These are phyloP conservation scores for Trametes coccinea DNA, from an alignment of 768 basidiomycete genomes.

Conservation along the genomic window DNA sequence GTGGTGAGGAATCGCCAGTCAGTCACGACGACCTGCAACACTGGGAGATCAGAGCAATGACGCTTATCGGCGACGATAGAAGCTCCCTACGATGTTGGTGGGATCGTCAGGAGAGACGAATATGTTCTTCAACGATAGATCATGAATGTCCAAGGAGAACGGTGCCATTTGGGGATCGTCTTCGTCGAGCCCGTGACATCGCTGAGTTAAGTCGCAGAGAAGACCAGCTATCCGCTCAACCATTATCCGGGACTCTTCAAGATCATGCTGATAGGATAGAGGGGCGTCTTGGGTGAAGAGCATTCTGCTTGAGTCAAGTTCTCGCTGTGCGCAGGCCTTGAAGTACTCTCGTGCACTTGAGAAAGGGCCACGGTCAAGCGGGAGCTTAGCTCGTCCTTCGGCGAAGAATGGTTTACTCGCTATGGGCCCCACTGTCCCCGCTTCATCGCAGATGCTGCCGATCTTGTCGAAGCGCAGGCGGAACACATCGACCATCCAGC, in stretches of 20 bases:
- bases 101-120: slow-evolving; percentile 31
- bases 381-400: slow-evolving; percentile 31
- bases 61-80: not conserved
- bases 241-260: slow-evolving; percentile 31
- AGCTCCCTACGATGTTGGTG: slow-evolving; percentile 31
- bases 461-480: slow-evolving; percentile 30
- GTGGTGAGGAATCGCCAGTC: slow-evolving; percentile 34
- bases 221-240: slow-evolving; percentile 36
- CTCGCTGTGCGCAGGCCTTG: slow-evolving; percentile 37
- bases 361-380: slow-evolving; percentile 38
- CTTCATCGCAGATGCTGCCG: slow-evolving; percentile 28
- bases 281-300: slow-evolving; percentile 35
- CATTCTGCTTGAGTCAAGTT: slow-evolving; percentile 34
- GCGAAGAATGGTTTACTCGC: slow-evolving; percentile 31
- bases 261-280: slow-evolving; percentile 32
- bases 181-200: slow-evolving; percentile 35
- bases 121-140: slow-evolving; percentile 33
- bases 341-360: slow-evolving; percentile 33
- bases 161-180: slow-evolving; percentile 33
- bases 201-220: slow-evolving; percentile 30
- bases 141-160: slow-evolving; percentile 31
- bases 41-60: not conserved
- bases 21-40: slow-evolving; percentile 27
- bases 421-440: slow-evolving; percentile 22
- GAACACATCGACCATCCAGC: slow-evolving; percentile 34